These are phyloP conservation scores for Raffaelea deltoideospora DNA, from an alignment of 2,329 filamentous ascomycete genomes.

Conservation along the genomic window DNA sequence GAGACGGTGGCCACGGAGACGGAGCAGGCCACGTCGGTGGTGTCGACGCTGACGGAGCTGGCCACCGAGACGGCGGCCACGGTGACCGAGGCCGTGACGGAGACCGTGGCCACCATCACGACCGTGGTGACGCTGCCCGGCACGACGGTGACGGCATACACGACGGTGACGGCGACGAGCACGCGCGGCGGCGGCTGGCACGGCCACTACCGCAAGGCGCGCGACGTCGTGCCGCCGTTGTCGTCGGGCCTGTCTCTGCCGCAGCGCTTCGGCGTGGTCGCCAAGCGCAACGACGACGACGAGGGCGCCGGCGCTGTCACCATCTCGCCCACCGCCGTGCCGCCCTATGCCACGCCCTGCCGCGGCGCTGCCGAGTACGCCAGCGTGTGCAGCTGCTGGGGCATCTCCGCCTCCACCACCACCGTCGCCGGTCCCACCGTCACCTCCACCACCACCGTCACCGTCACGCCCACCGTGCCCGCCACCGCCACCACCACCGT, in stretches of 20 bases:
- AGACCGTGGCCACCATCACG: neutral
- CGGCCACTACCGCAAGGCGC: no score
- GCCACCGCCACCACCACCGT: neutral
- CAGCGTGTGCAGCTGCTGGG: constrained; percentile 16
- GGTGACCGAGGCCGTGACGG: neutral
- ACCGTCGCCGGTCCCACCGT: constrained; percentile 1
- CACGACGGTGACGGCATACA: neutral
- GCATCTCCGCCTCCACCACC: constrained; percentile 8
- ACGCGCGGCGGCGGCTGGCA: neutral
- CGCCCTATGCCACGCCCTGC: constrained; percentile 14
- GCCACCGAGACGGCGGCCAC: neutral
- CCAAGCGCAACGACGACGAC: no score
- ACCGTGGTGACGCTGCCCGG: neutral
- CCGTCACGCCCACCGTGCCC: neutral
- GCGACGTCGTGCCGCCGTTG: no score
- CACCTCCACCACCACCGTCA: constrained; percentile 3
- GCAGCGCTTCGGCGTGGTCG: no score
- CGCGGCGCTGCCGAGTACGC: constrained; percentile 8
- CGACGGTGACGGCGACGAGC: neutral
- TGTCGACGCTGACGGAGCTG: neutral
- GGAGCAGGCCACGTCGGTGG: neutral
- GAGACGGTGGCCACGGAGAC: constrained; percentile 1
- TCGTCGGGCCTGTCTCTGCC: no score
- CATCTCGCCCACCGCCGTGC: constrained; percentile 3
- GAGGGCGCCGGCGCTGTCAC: neutral